These are phyloP conservation scores for Blastomyces gilchristii DNA, from an alignment of 2,329 filamentous ascomycete genomes.

Conservation along the genomic window DNA sequence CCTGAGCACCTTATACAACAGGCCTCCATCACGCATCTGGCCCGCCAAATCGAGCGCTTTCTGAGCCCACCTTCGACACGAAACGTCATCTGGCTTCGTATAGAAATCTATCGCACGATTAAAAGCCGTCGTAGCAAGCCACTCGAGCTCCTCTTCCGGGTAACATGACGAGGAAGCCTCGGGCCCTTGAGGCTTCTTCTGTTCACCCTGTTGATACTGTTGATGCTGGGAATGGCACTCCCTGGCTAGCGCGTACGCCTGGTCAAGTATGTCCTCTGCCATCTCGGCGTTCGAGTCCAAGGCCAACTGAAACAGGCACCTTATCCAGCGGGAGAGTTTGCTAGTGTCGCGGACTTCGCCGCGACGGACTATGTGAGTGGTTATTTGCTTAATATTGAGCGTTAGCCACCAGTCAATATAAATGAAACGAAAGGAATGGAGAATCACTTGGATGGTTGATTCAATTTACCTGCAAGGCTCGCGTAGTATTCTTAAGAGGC, in stretches of 20 bases:
- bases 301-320: conserved; percentile 62
- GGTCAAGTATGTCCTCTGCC: conserved; percentile 29
- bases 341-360: conserved; percentile 44
- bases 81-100: conserved; percentile 21
- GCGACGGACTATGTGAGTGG: conserved; percentile 53
- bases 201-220: conserved; percentile 10
- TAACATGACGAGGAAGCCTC: conserved; percentile 29
- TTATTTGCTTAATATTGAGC: conserved; percentile 47
- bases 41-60: conserved; percentile 29
- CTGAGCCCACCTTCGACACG: conserved; percentile 28
- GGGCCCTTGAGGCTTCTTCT: conserved; percentile 26
- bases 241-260: conserved; percentile 22
- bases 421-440: not conserved
- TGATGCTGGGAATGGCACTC: conserved; percentile 13
- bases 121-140: conserved; percentile 46
- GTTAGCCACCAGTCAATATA: conserved; percentile 29
- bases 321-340: conserved; percentile 64
- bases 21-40: conserved; percentile 19
- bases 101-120: conserved; percentile 49
- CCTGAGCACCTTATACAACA: conserved; percentile 20
- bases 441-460: not conserved
- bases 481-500: conserved; percentile 25
- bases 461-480: conserved; percentile 32
- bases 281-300: conserved; percentile 36
- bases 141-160: conserved; percentile 46